These are phyloP conservation scores for Cutaneotrichosporon arboriforme DNA, from an alignment of 1,284 basidiomycete genomes.

Conservation along the genomic window DNA sequence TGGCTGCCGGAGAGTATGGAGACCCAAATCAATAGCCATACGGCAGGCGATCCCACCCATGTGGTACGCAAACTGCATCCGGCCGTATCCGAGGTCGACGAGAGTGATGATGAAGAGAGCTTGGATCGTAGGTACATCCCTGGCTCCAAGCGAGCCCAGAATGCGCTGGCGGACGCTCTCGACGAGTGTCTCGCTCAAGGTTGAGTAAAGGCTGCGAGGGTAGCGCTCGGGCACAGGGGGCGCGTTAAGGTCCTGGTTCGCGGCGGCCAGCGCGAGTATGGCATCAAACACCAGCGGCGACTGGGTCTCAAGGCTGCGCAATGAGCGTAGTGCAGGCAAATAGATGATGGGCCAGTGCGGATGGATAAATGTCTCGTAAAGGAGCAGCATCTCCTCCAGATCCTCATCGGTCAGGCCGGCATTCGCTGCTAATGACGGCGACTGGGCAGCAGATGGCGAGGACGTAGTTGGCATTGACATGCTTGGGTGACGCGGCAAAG, in stretches of 20 bases:
- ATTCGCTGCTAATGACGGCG: neutral
- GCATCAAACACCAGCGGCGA: conserved; percentile 16
- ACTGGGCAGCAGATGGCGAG: neutral
- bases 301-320: conserved; percentile 11
- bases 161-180: conserved; percentile 15
- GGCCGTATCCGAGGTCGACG: conserved; percentile 10
- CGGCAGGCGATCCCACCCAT: conserved; percentile 17
- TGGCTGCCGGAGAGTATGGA: conserved; percentile 3
- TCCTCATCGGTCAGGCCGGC: conserved; percentile 6
- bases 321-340: conserved; percentile 8
- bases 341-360: conserved; percentile 18
- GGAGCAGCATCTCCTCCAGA: conserved; percentile 11
- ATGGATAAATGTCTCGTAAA: conserved; percentile 20
- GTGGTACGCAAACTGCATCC: conserved; percentile 14
- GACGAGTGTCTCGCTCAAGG: conserved; percentile 7
- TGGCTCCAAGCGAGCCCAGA: neutral
- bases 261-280: conserved; percentile 8
- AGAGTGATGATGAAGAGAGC: conserved; percentile 9
- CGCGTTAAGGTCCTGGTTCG: conserved; percentile 1
- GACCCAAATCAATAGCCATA: conserved; percentile 12
- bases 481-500: neutral
- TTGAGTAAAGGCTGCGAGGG: neutral
- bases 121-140: conserved; percentile 8
- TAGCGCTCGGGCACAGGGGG: neutral
- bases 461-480: neutral